phyloP scores from a whole-genome alignment of 805 yeast genomes.

The Saturnispora saitoi region DNA sequence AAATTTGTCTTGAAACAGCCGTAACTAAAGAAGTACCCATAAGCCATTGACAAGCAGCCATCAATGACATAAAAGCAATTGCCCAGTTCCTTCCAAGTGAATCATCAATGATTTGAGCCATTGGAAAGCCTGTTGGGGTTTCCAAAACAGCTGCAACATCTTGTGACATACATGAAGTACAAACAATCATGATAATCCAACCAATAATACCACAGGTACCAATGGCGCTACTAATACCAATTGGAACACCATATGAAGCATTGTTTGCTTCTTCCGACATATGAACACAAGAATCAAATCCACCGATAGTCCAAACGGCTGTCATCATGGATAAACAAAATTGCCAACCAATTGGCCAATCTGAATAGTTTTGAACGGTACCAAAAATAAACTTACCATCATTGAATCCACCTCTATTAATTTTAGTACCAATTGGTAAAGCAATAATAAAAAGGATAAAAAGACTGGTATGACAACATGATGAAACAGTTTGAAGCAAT shows the following conservation, averaged over 20 bases:
- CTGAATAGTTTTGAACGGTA: conserved; percentile 37
- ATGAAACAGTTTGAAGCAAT: conserved; percentile 49
- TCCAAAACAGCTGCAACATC: conserved; percentile 34
- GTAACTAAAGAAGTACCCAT: conserved; percentile 57
- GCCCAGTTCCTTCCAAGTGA: conserved; percentile 59
- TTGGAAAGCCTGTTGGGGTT: conserved; percentile 46
- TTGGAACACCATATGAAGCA: conserved; percentile 52
- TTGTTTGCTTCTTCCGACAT: conserved; percentile 61
- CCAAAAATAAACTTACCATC: conserved; percentile 47
- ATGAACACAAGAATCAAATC: conserved; percentile 63
- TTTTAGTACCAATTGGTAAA: conserved; percentile 48
- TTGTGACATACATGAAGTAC: conserved; percentile 44
- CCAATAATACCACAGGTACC: conserved; percentile 50
- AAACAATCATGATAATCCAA: conserved; percentile 42
- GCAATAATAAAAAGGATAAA: conserved; percentile 50
- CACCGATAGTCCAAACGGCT: conserved; percentile 65
- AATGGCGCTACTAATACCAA: conserved; percentile 53
- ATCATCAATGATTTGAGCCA: conserved; percentile 54
- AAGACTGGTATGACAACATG: conserved; percentile 40
- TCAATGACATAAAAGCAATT: conserved; percentile 48
- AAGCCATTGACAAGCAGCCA: conserved; percentile 50
- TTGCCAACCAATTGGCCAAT: conserved; percentile 53
- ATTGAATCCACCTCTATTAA: conserved; percentile 31
- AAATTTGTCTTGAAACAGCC: conserved; percentile 61
- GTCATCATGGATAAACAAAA: conserved; percentile 41